phyloP scores from a whole-genome alignment of 129 eudicot genomes.

The Chrysanthemum lavandulifolium region DNA sequence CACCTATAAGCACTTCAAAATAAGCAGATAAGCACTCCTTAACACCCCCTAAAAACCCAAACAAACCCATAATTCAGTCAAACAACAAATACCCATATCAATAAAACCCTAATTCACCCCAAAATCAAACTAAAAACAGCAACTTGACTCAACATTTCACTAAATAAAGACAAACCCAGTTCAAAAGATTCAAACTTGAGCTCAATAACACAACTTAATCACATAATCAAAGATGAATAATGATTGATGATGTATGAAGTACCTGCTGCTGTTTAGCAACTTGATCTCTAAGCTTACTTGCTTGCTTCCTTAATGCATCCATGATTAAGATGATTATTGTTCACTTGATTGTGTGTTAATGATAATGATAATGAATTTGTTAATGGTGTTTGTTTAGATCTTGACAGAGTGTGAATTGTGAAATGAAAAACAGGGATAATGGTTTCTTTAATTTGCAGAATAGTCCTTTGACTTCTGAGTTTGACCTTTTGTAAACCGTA shows the following conservation, averaged over 20 bases:
- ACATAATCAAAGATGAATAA: neutral
- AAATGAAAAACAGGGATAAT: neutral
- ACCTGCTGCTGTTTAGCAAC: conserved; percentile 97
- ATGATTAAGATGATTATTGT: conserved; percentile 29
- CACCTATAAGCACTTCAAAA: too few species aligned
- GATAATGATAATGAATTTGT: neutral
- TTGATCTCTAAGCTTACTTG: conserved; percentile 90
- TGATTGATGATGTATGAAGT: neutral
- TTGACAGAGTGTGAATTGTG: conserved; percentile 26
- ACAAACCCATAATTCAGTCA: conserved; percentile 1
- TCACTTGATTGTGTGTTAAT: neutral
- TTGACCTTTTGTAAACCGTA: neutral
- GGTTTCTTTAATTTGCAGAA: conserved; percentile 12
- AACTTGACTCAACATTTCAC: neutral
- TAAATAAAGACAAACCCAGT: neutral
- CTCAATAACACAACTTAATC: conserved; percentile 4
- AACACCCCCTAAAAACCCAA: neutral
- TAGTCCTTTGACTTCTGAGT: conserved; percentile 13
- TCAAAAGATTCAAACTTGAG: neutral
- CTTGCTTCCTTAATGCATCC: conserved; percentile 97
- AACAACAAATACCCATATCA: neutral
- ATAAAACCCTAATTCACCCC: conserved; percentile 8
- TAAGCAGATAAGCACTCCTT: too few species aligned
- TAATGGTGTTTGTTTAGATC: conserved; percentile 28
- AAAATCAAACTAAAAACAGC: neutral